Conservation (phyloP, 305 asterid genomes). For the Petunia hybrid region DNA sequence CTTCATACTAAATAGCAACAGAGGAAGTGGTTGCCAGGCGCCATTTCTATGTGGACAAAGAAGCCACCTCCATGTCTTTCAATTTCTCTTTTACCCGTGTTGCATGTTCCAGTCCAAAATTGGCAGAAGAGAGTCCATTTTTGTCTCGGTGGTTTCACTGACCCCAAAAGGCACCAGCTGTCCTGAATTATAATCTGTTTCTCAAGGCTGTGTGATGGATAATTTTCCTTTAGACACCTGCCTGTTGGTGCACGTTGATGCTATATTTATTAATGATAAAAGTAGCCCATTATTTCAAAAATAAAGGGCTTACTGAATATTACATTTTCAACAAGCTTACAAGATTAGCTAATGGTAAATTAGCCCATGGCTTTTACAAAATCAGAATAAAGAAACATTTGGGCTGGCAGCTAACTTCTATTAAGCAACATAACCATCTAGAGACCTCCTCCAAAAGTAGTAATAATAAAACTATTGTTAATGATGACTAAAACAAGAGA, state of each 20-base stretch:
- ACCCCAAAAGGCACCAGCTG: not conserved
- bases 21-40: too few relatives aligned
- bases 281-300: not conserved
- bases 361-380: not conserved
- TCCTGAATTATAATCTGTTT: constrained; percentile 3
- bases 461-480: not conserved
- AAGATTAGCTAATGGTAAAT: not conserved
- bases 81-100: not conserved
- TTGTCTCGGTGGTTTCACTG: not conserved
- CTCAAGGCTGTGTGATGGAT: not conserved
- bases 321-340: not conserved
- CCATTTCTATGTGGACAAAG: not conserved
- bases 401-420: not conserved
- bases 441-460: not conserved
- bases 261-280: not conserved
- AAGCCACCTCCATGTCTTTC: not conserved
- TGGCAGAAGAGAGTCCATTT: not conserved
- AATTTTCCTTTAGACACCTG: not conserved
- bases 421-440: constrained; percentile 12
- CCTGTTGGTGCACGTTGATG: not conserved
- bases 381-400: not conserved
- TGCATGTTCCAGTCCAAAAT: not conserved
- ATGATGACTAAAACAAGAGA: constrained; percentile 9
- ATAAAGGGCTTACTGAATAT: not conserved
- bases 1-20: too few relatives aligned